These are phyloP conservation scores for Tripterygium wilfordii DNA, from an alignment of 177 flowering plant genomes.

Conservation along the genomic window DNA sequence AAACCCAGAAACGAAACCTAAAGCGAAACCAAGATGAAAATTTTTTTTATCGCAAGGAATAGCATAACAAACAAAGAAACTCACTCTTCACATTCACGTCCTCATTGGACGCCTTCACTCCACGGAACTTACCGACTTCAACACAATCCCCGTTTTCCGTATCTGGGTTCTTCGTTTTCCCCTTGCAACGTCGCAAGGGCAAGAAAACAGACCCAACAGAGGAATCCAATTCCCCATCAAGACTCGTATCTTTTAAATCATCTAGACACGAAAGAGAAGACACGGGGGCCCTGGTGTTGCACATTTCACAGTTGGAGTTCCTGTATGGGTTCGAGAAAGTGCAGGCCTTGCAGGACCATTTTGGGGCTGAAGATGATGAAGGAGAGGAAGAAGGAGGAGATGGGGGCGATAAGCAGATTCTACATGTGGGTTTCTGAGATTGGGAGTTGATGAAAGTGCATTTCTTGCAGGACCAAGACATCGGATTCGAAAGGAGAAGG, in stretches of 20 bases:
- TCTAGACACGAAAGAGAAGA: slow-evolving; percentile 31
- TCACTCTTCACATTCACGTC: neutral
- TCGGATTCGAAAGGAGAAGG: slow-evolving; percentile 2
- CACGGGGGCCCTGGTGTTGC: slow-evolving; percentile 39
- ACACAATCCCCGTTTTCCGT: slow-evolving; percentile 7
- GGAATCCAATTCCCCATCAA: slow-evolving; percentile 30
- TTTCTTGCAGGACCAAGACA: slow-evolving; percentile 60
- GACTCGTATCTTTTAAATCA: slow-evolving; percentile 25
- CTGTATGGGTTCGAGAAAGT: slow-evolving; percentile 59
- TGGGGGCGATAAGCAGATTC: slow-evolving; percentile 50
- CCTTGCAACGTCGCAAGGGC: slow-evolving; percentile 59
- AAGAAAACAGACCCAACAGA: slow-evolving; percentile 74
- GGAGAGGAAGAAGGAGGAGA: slow-evolving; percentile 29
- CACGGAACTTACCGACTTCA: slow-evolving; percentile 14
- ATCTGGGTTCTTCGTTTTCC: slow-evolving; percentile 19
- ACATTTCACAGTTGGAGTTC: slow-evolving; percentile 49
- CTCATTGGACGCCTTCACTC: slow-evolving; percentile 12
- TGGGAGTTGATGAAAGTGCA: slow-evolving; percentile 85
- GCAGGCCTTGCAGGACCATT: slow-evolving; percentile 87
- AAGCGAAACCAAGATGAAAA: too few relatives aligned
- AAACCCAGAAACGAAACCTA: too few relatives aligned
- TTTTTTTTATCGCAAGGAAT: neutral
- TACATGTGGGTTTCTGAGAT: slow-evolving; percentile 46
- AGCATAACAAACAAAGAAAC: neutral
- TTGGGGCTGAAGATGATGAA: slow-evolving; percentile 21